These are phyloP conservation scores for Aspergillus nidulans DNA, from an alignment of 495 filamentous ascomycete genomes.

Conservation along the genomic window DNA sequence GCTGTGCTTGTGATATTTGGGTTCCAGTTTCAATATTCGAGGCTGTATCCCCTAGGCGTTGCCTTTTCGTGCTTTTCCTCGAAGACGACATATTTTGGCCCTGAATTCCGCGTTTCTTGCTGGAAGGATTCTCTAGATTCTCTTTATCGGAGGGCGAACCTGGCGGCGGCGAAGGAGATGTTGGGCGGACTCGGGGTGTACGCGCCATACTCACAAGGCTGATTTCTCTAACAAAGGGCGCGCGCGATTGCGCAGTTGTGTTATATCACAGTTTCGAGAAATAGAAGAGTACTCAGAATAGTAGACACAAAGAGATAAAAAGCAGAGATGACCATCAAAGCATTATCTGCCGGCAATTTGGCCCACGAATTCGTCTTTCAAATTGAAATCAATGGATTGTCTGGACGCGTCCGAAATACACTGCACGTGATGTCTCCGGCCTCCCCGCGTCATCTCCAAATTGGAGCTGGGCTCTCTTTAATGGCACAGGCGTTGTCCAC, in stretches of 20 bases:
- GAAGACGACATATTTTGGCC: conserved; percentile 28
- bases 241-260: conserved; percentile 4
- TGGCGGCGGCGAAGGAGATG: conserved; percentile 34
- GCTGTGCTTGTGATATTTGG: conserved; percentile 25
- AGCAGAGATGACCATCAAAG: not conserved
- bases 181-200: conserved; percentile 13
- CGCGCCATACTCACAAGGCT: conserved; percentile 28
- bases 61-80: conserved; percentile 32
- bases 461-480: not conserved
- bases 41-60: conserved; percentile 35
- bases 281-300: not conserved
- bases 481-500: not conserved
- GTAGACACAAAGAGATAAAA: not conserved
- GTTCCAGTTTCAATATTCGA: conserved; percentile 22
- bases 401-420: not conserved
- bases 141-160: conserved; percentile 55
- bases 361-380: not conserved
- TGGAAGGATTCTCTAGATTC: conserved; percentile 32
- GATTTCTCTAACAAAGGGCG: conserved; percentile 11
- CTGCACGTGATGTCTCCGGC: conserved; percentile 9
- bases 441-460: conserved; percentile 6
- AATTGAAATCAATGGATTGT: not conserved
- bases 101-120: conserved; percentile 22
- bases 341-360: not conserved
- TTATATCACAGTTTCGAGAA: not conserved